Evolutionary conservation across 2,329 filamentous ascomycete species (phyloP).

Genomic region (Cordyceps farinosa): DNA sequence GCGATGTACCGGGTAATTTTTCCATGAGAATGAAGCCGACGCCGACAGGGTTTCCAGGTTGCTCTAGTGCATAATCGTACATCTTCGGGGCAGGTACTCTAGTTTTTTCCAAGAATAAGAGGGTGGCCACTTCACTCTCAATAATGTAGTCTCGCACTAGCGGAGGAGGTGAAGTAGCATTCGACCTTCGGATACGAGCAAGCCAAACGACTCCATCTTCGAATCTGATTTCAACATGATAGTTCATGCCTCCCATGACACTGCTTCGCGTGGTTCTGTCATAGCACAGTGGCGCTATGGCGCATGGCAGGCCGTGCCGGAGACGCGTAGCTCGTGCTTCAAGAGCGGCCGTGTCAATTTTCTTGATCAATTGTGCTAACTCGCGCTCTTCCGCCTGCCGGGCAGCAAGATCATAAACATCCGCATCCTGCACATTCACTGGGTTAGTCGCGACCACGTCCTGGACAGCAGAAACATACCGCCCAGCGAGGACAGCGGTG

Average conservation of each 20-base stretch:
- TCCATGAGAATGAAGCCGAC: conserved; percentile 42
- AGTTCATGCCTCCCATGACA: conserved; percentile 45
- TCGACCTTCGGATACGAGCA: conserved; percentile 38
- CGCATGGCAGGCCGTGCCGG: conserved; percentile 34
- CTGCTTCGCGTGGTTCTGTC: conserved; percentile 31
- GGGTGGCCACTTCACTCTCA: conserved; percentile 39
- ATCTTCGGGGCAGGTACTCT: conserved; percentile 36
- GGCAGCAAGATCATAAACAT: conserved; percentile 32
- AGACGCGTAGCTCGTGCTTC: conserved; percentile 33
- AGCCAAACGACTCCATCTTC: conserved; percentile 42
- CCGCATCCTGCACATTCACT: conserved; percentile 30
- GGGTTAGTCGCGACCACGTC: conserved; percentile 17
- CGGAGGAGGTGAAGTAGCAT: conserved; percentile 37
- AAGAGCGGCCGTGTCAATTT: conserved; percentile 36
- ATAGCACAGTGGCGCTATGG: conserved; percentile 35
- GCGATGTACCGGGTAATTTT: conserved; percentile 36
- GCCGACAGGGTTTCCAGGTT: conserved; percentile 32
- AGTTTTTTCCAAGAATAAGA: conserved; percentile 37
- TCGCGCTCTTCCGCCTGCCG: conserved; percentile 33
- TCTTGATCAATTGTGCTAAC: conserved; percentile 32
- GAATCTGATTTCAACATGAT: conserved; percentile 40
- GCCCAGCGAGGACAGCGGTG: conserved; percentile 37
- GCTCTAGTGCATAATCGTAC: conserved; percentile 34
- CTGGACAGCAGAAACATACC: conserved; percentile 27
- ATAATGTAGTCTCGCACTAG: conserved; percentile 34